Evolutionary conservation across 2,329 filamentous ascomycete species (phyloP).

Genomic region (Pseudogymnoascus sp.): DNA sequence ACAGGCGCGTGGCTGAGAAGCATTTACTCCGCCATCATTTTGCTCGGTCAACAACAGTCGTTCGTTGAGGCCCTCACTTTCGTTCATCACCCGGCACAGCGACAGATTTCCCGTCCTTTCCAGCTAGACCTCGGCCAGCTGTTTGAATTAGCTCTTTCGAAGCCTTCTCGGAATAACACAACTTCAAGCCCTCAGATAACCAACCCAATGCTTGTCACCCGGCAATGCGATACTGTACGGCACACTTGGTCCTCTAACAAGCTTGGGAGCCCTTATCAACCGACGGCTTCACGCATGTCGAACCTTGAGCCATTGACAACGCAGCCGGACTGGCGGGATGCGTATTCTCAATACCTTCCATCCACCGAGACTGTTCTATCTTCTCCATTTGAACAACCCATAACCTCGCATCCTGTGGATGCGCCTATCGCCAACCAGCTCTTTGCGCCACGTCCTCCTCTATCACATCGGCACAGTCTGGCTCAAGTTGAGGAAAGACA

Average conservation of each 20-base stretch:
- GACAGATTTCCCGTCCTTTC: conserved; percentile 4
- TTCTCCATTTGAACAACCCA: conserved; percentile 23
- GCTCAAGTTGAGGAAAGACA: conserved; percentile 19
- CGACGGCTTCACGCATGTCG: conserved; percentile 31
- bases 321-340: conserved; percentile 32
- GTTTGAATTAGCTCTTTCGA: conserved; percentile 4
- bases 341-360: conserved; percentile 27
- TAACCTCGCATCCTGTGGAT: conserved; percentile 20
- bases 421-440: conserved; percentile 9
- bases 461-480: conserved; percentile 27
- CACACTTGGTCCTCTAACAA: conserved; percentile 32
- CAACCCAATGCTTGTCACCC: conserved; percentile 30
- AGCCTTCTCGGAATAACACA: neutral
- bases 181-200: conserved; percentile 8
- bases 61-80: conserved; percentile 9
- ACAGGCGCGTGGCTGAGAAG: neutral
- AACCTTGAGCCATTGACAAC: conserved; percentile 29
- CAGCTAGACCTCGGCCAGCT: conserved; percentile 6
- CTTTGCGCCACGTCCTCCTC: conserved; percentile 18
- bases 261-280: conserved; percentile 27
- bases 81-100: conserved; percentile 7
- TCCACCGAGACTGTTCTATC: conserved; percentile 24
- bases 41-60: conserved; percentile 7
- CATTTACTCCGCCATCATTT: neutral
- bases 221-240: conserved; percentile 31